Conservation (phyloP, 345 rosid species). For the Tarenaya hassleriana region DNA sequence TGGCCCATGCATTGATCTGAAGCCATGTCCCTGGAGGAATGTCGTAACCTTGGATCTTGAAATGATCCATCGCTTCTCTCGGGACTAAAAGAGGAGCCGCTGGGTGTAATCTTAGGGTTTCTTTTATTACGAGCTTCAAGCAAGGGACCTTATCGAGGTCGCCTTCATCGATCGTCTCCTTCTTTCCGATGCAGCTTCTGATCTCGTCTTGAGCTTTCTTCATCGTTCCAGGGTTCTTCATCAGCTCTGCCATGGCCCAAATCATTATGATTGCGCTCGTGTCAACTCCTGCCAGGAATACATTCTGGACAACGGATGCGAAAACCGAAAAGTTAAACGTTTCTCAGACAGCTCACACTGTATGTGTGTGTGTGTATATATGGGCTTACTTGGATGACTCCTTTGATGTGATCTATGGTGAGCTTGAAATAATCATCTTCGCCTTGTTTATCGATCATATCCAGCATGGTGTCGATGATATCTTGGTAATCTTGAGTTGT, state of each 20-base stretch:
- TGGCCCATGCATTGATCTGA: conserved; percentile 36
- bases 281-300: conserved; percentile 49
- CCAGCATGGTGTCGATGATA: conserved; percentile 38
- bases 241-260: conserved; percentile 67
- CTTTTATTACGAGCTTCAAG: conserved; percentile 44
- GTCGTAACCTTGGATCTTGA: conserved; percentile 34
- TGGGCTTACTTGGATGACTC: conserved; percentile 38
- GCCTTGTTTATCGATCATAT: conserved; percentile 22
- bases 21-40: conserved; percentile 32
- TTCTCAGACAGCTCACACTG: background rate
- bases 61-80: conserved; percentile 38
- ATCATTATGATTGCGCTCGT: conserved; percentile 35
- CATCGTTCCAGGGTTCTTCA: conserved; percentile 40
- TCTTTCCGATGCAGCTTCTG: conserved; percentile 30
- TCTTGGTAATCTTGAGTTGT: conserved; percentile 17
- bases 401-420: conserved; percentile 45
- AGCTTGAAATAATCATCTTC: conserved; percentile 24
- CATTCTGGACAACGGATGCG: conserved; percentile 40
- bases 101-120: conserved; percentile 50
- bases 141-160: conserved; percentile 35
- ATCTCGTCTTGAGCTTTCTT: conserved; percentile 54
- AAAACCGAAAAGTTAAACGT: too few species aligned
- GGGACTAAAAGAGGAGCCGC: conserved; percentile 42
- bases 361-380: background rate
- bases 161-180: conserved; percentile 27